A percentile compares a stretch with the other conserved stretches of the same genome.
Evolutionary conservation across 345 rosid genomes (phyloP).

Genomic region (Cardamine resedifolia): DNA sequence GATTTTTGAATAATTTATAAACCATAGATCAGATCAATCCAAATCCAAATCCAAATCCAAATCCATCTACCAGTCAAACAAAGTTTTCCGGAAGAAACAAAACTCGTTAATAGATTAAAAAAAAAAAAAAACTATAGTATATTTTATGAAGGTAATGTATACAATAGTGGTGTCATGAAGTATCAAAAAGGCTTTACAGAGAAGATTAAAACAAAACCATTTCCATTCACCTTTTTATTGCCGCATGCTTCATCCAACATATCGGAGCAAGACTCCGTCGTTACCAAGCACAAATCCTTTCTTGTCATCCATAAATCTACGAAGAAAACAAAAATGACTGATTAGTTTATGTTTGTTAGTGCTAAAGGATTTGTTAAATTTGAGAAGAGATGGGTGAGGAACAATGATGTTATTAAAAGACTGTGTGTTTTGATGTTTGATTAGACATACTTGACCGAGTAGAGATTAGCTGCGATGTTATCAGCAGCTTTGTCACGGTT

Average conservation of each 20-base stretch:
- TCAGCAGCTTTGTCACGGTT: constrained; percentile 97
- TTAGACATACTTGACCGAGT: constrained; percentile 80
- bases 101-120: background rate
- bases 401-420: background rate
- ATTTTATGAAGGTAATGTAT: background rate
- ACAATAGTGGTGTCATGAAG: background rate
- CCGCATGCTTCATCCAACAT: constrained; percentile 57
- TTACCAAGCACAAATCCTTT: constrained; percentile 90
- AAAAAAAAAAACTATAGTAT: background rate
- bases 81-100: background rate
- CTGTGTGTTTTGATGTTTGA: background rate
- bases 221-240: background rate
- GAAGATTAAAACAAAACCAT: constrained; percentile 1
- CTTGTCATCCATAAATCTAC: constrained; percentile 75
- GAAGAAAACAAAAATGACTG: background rate
- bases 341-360: background rate
- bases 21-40: background rate
- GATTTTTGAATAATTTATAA: background rate
- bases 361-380: background rate
- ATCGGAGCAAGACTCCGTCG: constrained; percentile 93
- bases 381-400: constrained; percentile 1
- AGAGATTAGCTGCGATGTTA: constrained; percentile 91
- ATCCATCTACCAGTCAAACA: constrained; percentile 19
- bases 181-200: constrained; percentile 19
- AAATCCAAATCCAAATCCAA: background rate